Conservation (phyloP, 768 basidiomycete species). For the Pleurotus sapidus region DNA sequence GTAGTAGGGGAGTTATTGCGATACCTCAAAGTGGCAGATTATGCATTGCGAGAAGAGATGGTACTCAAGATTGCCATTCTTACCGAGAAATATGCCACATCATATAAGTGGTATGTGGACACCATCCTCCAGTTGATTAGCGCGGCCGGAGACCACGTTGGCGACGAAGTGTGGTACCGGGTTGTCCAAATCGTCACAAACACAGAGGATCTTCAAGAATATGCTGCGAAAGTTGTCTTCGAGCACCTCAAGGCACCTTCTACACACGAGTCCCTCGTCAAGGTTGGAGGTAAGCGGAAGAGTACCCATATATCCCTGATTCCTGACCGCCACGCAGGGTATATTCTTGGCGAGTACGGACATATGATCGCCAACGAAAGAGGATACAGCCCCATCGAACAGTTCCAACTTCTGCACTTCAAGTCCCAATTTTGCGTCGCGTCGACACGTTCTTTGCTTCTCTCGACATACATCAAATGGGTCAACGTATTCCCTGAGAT, state of each 20-base stretch:
- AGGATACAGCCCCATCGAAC: slow-evolving; percentile 91
- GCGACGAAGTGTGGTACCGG: slow-evolving; percentile 99
- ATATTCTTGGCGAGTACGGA: slow-evolving; percentile 97
- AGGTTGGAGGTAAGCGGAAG: slow-evolving; percentile 76
- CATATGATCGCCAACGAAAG: slow-evolving; percentile 95
- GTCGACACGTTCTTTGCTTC: slow-evolving; percentile 84
- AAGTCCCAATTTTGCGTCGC: slow-evolving; percentile 96
- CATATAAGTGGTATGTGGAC: slow-evolving; percentile 99
- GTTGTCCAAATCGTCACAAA: slow-evolving; percentile 99
- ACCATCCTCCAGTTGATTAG: slow-evolving; percentile 95
- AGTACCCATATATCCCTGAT: neutral
- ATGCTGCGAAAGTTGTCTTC: slow-evolving; percentile 90
- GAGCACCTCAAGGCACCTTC: slow-evolving; percentile 84
- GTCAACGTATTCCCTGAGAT: slow-evolving; percentile 99
- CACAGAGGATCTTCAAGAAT: slow-evolving; percentile 95
- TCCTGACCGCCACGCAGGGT: slow-evolving; percentile 47
- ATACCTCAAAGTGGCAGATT: slow-evolving; percentile 95
- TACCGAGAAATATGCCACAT: slow-evolving; percentile 97
- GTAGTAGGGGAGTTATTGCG: slow-evolving; percentile 94
- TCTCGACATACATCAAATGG: slow-evolving; percentile 99
- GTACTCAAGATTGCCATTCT: slow-evolving; percentile 97
- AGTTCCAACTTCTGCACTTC: slow-evolving; percentile 88
- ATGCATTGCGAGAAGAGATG: slow-evolving; percentile 96
- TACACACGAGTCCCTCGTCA: slow-evolving; percentile 91
- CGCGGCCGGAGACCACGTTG: slow-evolving; percentile 97